Conservation (phyloP, 805 yeast species). For the Yamadazyma tumulicola region DNA sequence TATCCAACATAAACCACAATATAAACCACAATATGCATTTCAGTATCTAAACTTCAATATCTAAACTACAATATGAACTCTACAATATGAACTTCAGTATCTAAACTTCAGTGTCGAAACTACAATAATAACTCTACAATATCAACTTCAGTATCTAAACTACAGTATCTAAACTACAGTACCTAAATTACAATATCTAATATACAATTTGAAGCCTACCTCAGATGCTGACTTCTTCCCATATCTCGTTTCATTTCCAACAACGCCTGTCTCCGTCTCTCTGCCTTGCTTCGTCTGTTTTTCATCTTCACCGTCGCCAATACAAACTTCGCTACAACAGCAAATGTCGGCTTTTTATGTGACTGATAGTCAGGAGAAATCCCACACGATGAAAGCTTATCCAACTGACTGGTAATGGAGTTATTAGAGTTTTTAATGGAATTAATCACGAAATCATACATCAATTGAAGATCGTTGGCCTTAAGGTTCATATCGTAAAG, state of each 20-base stretch:
- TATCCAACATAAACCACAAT: no score
- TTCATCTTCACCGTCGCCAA: slow-evolving; percentile 33
- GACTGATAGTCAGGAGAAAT: slow-evolving; percentile 27
- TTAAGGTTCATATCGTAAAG: slow-evolving; percentile 40
- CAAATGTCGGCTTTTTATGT: slow-evolving; percentile 21
- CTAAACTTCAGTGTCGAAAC: no score
- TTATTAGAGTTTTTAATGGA: slow-evolving; percentile 26
- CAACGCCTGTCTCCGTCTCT: slow-evolving; percentile 22
- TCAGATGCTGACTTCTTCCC: no score
- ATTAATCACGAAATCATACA: slow-evolving; percentile 30
- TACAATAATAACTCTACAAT: no score
- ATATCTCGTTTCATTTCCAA: slow-evolving; percentile 19
- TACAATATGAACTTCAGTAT: no score
- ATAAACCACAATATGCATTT: no score
- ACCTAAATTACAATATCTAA: no score
- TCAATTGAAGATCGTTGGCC: slow-evolving; percentile 31
- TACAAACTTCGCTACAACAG: slow-evolving; percentile 34
- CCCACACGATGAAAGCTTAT: slow-evolving; percentile 27
- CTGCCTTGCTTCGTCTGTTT: slow-evolving; percentile 26
- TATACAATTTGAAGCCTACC: no score
- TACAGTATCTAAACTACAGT: no score
- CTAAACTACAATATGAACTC: no score
- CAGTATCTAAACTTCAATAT: no score
- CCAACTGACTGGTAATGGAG: slow-evolving; percentile 17
- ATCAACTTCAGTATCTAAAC: no score